phyloP scores from a whole-genome alignment of 2,329 filamentous ascomycete genomes.

The Zymoseptoria passerinii region DNA sequence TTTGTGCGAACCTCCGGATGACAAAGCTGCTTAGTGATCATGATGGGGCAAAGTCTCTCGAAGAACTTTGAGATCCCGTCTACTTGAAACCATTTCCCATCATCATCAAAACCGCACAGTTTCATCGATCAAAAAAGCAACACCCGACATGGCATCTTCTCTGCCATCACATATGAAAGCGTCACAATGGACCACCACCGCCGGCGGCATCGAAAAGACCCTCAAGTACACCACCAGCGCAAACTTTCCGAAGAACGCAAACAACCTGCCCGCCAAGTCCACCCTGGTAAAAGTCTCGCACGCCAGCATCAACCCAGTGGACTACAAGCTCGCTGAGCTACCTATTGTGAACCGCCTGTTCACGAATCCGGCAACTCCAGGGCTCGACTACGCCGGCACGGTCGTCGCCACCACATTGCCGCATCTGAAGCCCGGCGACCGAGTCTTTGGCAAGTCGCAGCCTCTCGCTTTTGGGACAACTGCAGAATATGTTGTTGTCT shows the following conservation, averaged over 20 bases:
- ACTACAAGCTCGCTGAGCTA: slow-evolving; percentile 55
- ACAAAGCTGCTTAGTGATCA: too few relatives aligned
- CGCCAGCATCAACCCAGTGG: slow-evolving; percentile 49
- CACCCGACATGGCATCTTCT: slow-evolving; percentile 13
- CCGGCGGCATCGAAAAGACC: slow-evolving; percentile 46
- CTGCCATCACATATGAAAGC: slow-evolving; percentile 44
- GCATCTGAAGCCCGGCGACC: slow-evolving; percentile 29
- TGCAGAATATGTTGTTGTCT: slow-evolving; percentile 29
- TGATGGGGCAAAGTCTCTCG: too few relatives aligned
- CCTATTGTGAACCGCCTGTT: slow-evolving; percentile 33
- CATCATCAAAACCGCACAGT: too few relatives aligned
- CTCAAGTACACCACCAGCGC: slow-evolving; percentile 40
- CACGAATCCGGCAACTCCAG: slow-evolving; percentile 38
- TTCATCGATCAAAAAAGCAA: neutral
- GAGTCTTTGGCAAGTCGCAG: slow-evolving; percentile 31
- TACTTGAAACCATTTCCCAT: too few relatives aligned
- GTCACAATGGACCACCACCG: slow-evolving; percentile 47
- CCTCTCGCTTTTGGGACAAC: slow-evolving; percentile 27
- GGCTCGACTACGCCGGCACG: slow-evolving; percentile 48
- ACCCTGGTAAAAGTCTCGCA: slow-evolving; percentile 49
- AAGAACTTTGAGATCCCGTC: too few relatives aligned
- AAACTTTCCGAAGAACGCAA: slow-evolving; percentile 30
- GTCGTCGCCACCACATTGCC: slow-evolving; percentile 32
- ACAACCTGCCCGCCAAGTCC: slow-evolving; percentile 27
- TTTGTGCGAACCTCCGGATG: too few relatives aligned